These are phyloP conservation scores for Phialemonium atrogriseum DNA, from an alignment of 2,329 filamentous ascomycete genomes.

Conservation along the genomic window DNA sequence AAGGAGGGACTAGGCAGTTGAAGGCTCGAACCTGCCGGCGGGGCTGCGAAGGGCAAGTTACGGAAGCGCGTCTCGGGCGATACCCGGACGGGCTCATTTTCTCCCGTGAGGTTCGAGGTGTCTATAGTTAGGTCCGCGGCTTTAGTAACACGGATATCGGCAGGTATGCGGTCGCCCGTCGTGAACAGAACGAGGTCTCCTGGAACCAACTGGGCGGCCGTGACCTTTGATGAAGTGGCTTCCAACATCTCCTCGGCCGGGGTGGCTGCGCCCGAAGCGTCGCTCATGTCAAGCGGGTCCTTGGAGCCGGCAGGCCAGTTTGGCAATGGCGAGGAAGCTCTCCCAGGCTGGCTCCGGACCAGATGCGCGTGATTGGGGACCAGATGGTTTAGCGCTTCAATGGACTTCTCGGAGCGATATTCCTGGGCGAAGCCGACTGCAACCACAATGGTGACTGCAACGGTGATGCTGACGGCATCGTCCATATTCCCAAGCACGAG, in stretches of 20 bases:
- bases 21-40: constrained; percentile 14
- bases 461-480: constrained; percentile 89
- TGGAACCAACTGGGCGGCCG: constrained; percentile 79
- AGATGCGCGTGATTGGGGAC: constrained; percentile 94
- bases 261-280: constrained; percentile 43
- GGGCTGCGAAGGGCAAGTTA: constrained; percentile 16
- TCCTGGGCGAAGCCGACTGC: constrained; percentile 95
- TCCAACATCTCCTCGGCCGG: constrained; percentile 58
- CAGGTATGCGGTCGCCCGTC: constrained; percentile 91
- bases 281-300: constrained; percentile 37
- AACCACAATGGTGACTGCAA: constrained; percentile 95
- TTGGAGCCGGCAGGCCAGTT: constrained; percentile 40
- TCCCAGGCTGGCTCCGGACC: constrained; percentile 63
- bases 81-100: constrained; percentile 88
- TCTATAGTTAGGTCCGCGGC: constrained; percentile 88
- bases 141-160: constrained; percentile 88
- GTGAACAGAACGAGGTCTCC: constrained; percentile 92
- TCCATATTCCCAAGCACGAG: constrained; percentile 88
- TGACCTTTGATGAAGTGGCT: constrained; percentile 72
- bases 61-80: constrained; percentile 49
- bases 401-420: constrained; percentile 93
- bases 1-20: constrained; percentile 26
- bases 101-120: constrained; percentile 91
- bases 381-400: constrained; percentile 87
- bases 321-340: no score